A percentile compares a stretch with the other conserved stretches of the same genome.
These are phyloP conservation scores for Astrothelium macrocarpum DNA, from an alignment of 495 filamentous ascomycete genomes.

Conservation along the genomic window DNA sequence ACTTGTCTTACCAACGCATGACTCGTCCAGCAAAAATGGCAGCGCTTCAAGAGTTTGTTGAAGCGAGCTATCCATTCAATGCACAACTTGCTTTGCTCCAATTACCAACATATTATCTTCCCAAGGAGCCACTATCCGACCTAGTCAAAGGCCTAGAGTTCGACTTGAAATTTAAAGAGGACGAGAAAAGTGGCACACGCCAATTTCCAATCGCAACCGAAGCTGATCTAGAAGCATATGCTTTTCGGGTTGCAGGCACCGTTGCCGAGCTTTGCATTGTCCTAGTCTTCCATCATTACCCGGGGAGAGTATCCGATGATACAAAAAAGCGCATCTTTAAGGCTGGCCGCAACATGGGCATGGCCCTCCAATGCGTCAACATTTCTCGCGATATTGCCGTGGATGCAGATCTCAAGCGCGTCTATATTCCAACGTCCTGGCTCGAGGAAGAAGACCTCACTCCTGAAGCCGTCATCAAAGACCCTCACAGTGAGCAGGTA, in stretches of 20 bases:
- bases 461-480: slow-evolving; percentile 41
- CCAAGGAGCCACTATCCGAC: slow-evolving; percentile 44
- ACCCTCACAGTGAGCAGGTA: slow-evolving; percentile 34
- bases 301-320: slow-evolving; percentile 15
- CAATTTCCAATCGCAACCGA: slow-evolving; percentile 47
- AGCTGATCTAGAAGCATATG: slow-evolving; percentile 47
- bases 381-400: slow-evolving; percentile 58
- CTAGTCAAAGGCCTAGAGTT: slow-evolving; percentile 53
- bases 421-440: slow-evolving; percentile 56
- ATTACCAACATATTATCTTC: slow-evolving; percentile 45
- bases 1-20: slow-evolving; percentile 28
- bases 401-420: slow-evolving; percentile 50
- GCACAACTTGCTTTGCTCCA: slow-evolving; percentile 41
- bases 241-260: slow-evolving; percentile 53
- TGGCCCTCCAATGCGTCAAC: slow-evolving; percentile 61
- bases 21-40: slow-evolving; percentile 17
- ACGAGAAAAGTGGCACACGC: slow-evolving; percentile 4
- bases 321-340: slow-evolving; percentile 23
- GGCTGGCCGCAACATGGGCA: slow-evolving; percentile 52
- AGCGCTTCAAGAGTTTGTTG: slow-evolving; percentile 29
- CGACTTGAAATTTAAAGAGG: slow-evolving; percentile 44
- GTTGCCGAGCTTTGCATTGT: slow-evolving; percentile 56
- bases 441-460: slow-evolving; percentile 45
- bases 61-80: slow-evolving; percentile 37
- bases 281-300: slow-evolving; percentile 48